Conservation (phyloP, 441 rosid species). For the Bocquillonia castaneifolia region DNA sequence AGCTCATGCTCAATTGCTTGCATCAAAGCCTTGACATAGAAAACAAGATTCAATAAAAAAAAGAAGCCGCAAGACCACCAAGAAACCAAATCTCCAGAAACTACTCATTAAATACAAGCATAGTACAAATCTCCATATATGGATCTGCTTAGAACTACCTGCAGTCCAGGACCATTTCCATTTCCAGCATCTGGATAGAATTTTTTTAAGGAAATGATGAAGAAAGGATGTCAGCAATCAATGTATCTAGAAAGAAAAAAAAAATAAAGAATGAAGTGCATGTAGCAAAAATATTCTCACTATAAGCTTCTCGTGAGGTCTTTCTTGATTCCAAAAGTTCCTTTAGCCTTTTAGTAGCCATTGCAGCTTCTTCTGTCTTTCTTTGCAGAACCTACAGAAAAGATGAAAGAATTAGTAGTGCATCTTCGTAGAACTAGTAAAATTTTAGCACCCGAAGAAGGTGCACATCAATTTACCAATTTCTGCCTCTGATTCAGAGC, state of each 20-base stretch:
- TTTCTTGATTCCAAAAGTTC: constrained; percentile 85
- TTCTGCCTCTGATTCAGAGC: constrained; percentile 95
- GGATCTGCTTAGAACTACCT: constrained; percentile 45
- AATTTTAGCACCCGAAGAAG: constrained; percentile 1
- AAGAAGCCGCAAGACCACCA: constrained; percentile 1
- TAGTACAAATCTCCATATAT: constrained; percentile 10
- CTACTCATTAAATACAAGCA: not conserved
- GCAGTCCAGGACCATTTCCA: constrained; percentile 67
- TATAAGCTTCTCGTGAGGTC: constrained; percentile 54
- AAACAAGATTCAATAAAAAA: constrained; percentile 14
- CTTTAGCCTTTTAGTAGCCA: constrained; percentile 92
- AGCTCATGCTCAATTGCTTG: constrained; percentile 92
- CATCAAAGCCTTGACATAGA: constrained; percentile 66
- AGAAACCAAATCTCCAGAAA: not conserved
- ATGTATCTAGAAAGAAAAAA: constrained; percentile 16
- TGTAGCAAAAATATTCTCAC: constrained; percentile 30
- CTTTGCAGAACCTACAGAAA: constrained; percentile 75
- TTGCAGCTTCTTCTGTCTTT: constrained; percentile 93
- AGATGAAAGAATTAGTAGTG: constrained; percentile 19
- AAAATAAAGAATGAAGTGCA: constrained; percentile 16
- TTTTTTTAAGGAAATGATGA: constrained; percentile 12
- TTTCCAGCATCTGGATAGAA: constrained; percentile 45
- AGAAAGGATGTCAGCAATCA: constrained; percentile 12
- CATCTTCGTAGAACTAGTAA: constrained; percentile 18
- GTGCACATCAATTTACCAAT: constrained; percentile 47